Evolutionary conservation across 2,329 filamentous ascomycete genomes (phyloP).

Genomic region (Myriosclerotinia curreyana): DNA sequence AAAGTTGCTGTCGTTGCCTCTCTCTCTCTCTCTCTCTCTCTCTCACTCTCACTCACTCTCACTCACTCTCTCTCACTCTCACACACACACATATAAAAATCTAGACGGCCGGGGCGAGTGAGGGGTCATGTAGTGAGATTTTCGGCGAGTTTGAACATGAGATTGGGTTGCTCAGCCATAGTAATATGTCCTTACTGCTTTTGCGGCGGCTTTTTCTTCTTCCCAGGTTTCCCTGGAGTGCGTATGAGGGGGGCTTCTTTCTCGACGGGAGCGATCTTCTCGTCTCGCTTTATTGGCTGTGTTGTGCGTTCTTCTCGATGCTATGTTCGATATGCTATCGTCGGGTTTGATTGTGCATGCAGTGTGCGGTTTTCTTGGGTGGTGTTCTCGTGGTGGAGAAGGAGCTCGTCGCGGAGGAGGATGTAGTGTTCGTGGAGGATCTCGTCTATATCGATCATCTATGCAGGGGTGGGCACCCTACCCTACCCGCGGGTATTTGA

Average conservation of each 20-base stretch:
- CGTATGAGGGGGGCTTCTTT: background rate
- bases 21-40: too few species aligned
- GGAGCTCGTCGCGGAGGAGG: too few species aligned
- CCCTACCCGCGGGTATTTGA: too few species aligned
- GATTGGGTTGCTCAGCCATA: background rate
- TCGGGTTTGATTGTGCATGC: background rate
- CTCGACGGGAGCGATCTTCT: background rate
- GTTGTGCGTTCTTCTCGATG: background rate
- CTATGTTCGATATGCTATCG: background rate
- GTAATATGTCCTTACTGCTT: background rate
- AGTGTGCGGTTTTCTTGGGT: background rate
- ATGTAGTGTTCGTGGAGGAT: background rate
- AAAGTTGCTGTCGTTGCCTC: too few species aligned
- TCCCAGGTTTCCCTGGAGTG: background rate
- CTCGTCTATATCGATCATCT: too few species aligned
- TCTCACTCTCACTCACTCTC: too few species aligned
- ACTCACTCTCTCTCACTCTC: too few species aligned
- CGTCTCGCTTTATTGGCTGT: background rate
- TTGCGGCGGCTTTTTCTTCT: background rate
- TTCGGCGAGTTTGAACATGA: background rate
- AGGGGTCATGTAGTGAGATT: background rate
- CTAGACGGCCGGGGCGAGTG: background rate
- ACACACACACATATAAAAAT: too few species aligned
- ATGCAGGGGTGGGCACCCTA: too few species aligned
- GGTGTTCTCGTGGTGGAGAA: background rate